A percentile compares a stretch with the other conserved stretches of the same genome.
These are phyloP conservation scores for Zea mays DNA, from an alignment of 176 grass and related monocot genomes.

Conservation along the genomic window Zm-B73-REFERENCE-NAM-5.0 NC_050099.1:18924001-18924500, in stretches of 20 bases:
- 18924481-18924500: neutral
- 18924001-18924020: conserved; percentile 59
- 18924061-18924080: neutral
- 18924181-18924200: neutral
- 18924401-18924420: neutral
- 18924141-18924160: conserved; percentile 35
- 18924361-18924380: neutral
- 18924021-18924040: conserved; percentile 71
- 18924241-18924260: neutral
- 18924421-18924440: neutral
- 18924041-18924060: conserved; percentile 39
- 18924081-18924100: neutral
- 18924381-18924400: neutral
- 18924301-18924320: neutral
- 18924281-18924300: neutral
- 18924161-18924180: conserved; percentile 36
- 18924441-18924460: neutral
- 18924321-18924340: neutral
- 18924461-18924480: neutral
- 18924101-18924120: conserved; percentile 21
- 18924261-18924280: neutral
- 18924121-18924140: conserved; percentile 16
- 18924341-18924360: conserved; percentile 20
- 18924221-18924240: neutral
- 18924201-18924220: neutral